phyloP scores from a whole-genome alignment of 2,329 filamentous ascomycete species.

The Monilinia laxa region DNA sequence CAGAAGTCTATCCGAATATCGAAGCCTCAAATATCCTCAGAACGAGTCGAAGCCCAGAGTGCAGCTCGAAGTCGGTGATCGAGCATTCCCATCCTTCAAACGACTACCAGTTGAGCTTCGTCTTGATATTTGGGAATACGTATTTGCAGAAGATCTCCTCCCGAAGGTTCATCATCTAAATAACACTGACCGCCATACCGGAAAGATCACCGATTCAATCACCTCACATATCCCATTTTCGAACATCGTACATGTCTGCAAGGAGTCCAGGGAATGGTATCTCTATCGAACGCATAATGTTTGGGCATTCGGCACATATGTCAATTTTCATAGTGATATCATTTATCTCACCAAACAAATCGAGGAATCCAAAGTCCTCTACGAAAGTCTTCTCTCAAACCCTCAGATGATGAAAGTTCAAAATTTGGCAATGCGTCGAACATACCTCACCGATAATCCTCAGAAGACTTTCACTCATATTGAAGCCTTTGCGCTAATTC shows the following conservation, averaged over 20 bases:
- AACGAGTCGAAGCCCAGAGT: background rate
- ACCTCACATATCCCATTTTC: slow-evolving; percentile 14
- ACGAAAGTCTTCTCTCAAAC: slow-evolving; percentile 8
- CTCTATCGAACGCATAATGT: slow-evolving; percentile 12
- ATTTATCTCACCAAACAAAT: slow-evolving; percentile 5
- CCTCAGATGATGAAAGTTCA: background rate
- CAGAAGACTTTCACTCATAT: background rate
- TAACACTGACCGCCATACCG: slow-evolving; percentile 1
- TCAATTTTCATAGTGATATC: slow-evolving; percentile 29
- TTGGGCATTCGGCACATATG: slow-evolving; percentile 14
- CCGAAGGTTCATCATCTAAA: slow-evolving; percentile 13
- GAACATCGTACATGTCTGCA: slow-evolving; percentile 14
- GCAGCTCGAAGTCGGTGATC: background rate
- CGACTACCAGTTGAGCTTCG: slow-evolving; percentile 8
- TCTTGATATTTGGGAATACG: slow-evolving; percentile 17
- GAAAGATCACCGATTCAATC: slow-evolving; percentile 6
- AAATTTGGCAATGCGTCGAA: slow-evolving; percentile 15
- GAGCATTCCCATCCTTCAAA: background rate
- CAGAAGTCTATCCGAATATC: slow-evolving; percentile 15
- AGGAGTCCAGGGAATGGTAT: slow-evolving; percentile 14
- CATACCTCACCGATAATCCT: slow-evolving; percentile 12
- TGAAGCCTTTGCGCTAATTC: background rate
- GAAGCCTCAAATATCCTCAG: background rate
- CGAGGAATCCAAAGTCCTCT: background rate
- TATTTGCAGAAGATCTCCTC: slow-evolving; percentile 11